Conservation (phyloP, 2,329 filamentous ascomycete genomes). For the Curvularia hawaiiensis region DNA sequence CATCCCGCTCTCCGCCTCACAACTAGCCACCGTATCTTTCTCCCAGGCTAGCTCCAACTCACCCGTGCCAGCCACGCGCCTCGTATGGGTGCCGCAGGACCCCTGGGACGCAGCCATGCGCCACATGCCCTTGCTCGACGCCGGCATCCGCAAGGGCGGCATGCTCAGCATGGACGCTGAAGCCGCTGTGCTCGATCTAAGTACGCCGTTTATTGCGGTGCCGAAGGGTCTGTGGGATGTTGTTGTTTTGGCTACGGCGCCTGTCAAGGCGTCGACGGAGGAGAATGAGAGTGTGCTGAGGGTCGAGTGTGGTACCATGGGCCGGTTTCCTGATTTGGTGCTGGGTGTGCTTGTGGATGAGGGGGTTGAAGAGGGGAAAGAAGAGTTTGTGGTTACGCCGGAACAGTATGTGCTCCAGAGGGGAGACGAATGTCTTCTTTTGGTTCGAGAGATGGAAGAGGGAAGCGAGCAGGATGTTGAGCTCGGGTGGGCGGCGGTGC, state of each 20-base stretch:
- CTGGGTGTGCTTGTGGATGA: conserved; percentile 13
- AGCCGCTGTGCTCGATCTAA: conserved; percentile 16
- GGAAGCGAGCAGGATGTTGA: background rate
- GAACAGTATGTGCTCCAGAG: conserved; percentile 24
- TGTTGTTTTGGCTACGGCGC: conserved; percentile 20
- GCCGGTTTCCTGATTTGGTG: conserved; percentile 24
- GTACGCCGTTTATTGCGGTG: conserved; percentile 20
- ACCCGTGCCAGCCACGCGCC: background rate
- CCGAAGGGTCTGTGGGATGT: conserved; percentile 23
- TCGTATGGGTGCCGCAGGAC: conserved; percentile 4
- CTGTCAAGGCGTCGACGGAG: background rate
- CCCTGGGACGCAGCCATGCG: background rate
- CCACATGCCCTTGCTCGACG: conserved; percentile 13
- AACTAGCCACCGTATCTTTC: conserved; percentile 7
- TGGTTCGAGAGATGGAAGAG: conserved; percentile 16
- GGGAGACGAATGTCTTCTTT: conserved; percentile 18
- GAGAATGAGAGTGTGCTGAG: conserved; percentile 3
- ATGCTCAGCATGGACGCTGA: conserved; percentile 17
- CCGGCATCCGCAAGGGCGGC: conserved; percentile 25
- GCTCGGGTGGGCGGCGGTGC: conserved; percentile 28
- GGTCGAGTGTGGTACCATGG: conserved; percentile 19
- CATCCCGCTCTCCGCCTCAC: conserved; percentile 6
- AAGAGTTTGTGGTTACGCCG: conserved; percentile 19
- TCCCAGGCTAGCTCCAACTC: background rate
- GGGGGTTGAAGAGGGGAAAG: conserved; percentile 2